Base-by-base conservation (phyloP, 768 basidiomycete species). In the Lyophyllum atratum region DNA sequence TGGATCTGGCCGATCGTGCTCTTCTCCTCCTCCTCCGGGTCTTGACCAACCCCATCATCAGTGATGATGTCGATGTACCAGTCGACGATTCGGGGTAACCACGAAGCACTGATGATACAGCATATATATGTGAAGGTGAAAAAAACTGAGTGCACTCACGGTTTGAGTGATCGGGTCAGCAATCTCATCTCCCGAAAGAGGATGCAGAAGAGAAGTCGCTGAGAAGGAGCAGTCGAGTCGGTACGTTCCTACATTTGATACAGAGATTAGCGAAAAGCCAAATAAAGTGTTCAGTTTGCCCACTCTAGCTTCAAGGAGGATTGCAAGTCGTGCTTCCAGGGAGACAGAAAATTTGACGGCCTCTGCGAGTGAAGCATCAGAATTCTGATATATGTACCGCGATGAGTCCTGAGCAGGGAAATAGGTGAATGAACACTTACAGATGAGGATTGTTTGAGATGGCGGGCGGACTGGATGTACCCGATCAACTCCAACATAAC, bases 131-230 rank as follows among this genome's bases (percentile, higher is more conserved):
- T 19, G 8, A 14, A 48, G 26, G 45, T n/a, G 33, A 33, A 45
- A 10, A 14, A 49, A 24, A 22, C 17, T 17, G 39, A 21, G 1
- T 22, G 21, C 25, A 67, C 84, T 42, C 69, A 90, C 88, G 78
- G 68, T 68, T 86, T 89, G 25, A 86, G 66, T 0, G 88, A 89
- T 48, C 82, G 77, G 1, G 84, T 85, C 6, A 87, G 63, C 5
- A 89, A 70, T 50, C 90, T 74, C 33, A 89, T 80, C 64, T 90
- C 85, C 1, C 82, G 76, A 49, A 92, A 82, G 6, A 93, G 69
- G 19, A 82, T 74, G 54, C 79, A 81, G 51, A 89, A 78, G 22
- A 92, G 71, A 48, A 85, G 71, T 29, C 88, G 73, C 45, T 87
- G 85, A 1, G 85, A 83, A 3, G 79, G 72, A 1, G 89, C 81